Evolutionary conservation across 495 filamentous ascomycete genomes (phyloP).

Genomic region (Aspergillus asperescens): DNA sequence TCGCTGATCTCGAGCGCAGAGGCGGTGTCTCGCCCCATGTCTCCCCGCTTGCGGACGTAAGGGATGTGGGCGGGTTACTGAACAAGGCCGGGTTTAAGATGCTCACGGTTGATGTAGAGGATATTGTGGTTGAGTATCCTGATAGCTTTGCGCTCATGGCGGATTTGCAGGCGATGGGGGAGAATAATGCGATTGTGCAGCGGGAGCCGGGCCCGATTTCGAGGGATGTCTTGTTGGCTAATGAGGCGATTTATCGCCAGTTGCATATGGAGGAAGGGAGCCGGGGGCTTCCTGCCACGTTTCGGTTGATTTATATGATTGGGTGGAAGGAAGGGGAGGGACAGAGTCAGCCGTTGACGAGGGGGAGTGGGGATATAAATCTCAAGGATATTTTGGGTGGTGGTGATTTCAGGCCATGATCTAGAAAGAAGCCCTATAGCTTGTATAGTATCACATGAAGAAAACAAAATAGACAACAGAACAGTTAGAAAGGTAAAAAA

Average conservation of each 20-base stretch:
- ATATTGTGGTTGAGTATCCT: slow-evolving; percentile 95
- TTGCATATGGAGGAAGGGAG: slow-evolving; percentile 68
- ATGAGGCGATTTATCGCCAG: slow-evolving; percentile 81
- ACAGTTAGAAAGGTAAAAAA: not conserved
- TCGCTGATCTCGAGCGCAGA: slow-evolving; percentile 81
- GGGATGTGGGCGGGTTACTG: slow-evolving; percentile 84
- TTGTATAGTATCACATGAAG: slow-evolving; percentile 21
- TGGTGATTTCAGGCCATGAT: slow-evolving; percentile 37
- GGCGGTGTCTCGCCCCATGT: slow-evolving; percentile 86
- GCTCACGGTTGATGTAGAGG: slow-evolving; percentile 94
- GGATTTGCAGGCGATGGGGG: slow-evolving; percentile 92
- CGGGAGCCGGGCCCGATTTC: slow-evolving; percentile 68
- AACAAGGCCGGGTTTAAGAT: slow-evolving; percentile 88
- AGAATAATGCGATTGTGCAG: slow-evolving; percentile 80
- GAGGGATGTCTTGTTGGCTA: slow-evolving; percentile 80
- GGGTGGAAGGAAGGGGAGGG: slow-evolving; percentile 86
- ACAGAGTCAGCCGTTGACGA: slow-evolving; percentile 70
- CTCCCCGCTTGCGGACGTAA: slow-evolving; percentile 84
- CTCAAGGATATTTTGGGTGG: slow-evolving; percentile 76
- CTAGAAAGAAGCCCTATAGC: too few relatives aligned
- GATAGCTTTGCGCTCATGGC: slow-evolving; percentile 84
- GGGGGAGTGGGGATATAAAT: slow-evolving; percentile 78
- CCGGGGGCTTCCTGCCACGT: slow-evolving; percentile 79
- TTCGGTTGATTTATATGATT: slow-evolving; percentile 92
- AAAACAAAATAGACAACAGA: slow-evolving; percentile 10